Conservation (phyloP, 1,139 yeast species). For the Meyerozyma elateridarum region DNA sequence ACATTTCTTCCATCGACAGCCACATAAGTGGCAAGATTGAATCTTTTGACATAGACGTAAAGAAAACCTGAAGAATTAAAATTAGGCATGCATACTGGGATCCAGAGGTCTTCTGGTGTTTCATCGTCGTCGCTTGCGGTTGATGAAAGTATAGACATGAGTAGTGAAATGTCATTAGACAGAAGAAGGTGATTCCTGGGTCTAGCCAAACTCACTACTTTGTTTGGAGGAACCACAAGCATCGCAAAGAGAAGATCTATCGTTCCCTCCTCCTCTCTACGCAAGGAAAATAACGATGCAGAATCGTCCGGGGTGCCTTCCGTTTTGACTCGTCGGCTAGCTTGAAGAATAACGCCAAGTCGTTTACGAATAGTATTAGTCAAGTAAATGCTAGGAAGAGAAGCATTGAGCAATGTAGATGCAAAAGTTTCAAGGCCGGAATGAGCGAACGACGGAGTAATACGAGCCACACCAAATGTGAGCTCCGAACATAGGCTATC, state of each 20-base stretch:
- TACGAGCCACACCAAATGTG: too few species aligned
- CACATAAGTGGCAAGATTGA: conserved; percentile 31
- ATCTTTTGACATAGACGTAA: conserved; percentile 68
- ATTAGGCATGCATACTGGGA: conserved; percentile 87
- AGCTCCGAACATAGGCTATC: conserved; percentile 58
- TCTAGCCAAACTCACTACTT: conserved; percentile 27
- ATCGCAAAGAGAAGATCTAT: conserved; percentile 35
- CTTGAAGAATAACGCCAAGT: conserved; percentile 24
- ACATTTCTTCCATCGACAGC: conserved; percentile 15
- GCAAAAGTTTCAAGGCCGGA: conserved; percentile 24
- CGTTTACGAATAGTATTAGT: conserved; percentile 32
- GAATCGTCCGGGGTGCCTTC: conserved; percentile 8
- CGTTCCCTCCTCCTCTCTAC: conserved; percentile 14
- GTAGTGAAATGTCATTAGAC: conserved; percentile 28
- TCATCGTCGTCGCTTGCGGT: conserved; percentile 16
- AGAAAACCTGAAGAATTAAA: conserved; percentile 86
- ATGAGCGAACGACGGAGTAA: too few species aligned
- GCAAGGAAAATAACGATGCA: conserved; percentile 10
- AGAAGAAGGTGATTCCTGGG: conserved; percentile 32
- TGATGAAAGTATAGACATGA: conserved; percentile 27
- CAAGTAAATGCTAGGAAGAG: conserved; percentile 29
- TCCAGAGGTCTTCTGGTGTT: conserved; percentile 73
- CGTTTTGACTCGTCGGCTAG: conserved; percentile 20
- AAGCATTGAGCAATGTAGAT: conserved; percentile 23
- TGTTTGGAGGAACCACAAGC: conserved; percentile 19